Percentiles rank a stretch among this genome's conserved stretches.
Evolutionary conservation across 306 rosid species (phyloP).

Genomic region (Urtica urens): DNA sequence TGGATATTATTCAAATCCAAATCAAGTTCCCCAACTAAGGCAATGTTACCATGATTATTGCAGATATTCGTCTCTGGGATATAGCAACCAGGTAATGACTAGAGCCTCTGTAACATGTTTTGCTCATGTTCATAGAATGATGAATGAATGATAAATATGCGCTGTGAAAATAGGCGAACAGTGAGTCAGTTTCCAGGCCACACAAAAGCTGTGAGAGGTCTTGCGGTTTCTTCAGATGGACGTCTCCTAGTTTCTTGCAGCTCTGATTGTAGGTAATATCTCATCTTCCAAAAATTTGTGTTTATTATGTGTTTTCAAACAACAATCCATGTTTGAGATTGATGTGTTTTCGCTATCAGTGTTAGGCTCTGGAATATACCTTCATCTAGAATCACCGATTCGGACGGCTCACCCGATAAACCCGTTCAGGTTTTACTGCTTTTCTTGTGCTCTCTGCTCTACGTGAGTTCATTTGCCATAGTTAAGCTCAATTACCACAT

Average conservation of each 20-base stretch:
- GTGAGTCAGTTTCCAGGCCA: constrained; percentile 83
- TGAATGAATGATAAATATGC: not conserved
- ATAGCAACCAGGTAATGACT: constrained; percentile 61
- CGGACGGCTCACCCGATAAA: constrained; percentile 24
- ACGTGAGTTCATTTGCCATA: too few species aligned
- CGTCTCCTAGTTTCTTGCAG: constrained; percentile 78
- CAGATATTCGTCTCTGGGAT: constrained; percentile 97
- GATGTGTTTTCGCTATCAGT: constrained; percentile 22
- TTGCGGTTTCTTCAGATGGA: constrained; percentile 73
- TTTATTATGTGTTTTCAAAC: not conserved
- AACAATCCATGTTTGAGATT: not conserved
- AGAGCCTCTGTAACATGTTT: not conserved
- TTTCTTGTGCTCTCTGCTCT: not conserved
- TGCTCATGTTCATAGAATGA: not conserved
- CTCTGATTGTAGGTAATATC: constrained; percentile 72
- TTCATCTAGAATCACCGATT: constrained; percentile 30
- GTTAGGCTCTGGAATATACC: constrained; percentile 84
- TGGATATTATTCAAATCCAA: not conserved
- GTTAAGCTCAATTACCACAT: too few species aligned
- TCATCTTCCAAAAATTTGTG: constrained; percentile 1
- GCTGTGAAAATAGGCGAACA: constrained; percentile 39
- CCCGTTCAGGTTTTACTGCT: constrained; percentile 44
- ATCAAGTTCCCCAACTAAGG: not conserved
- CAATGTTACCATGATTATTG: constrained; percentile 4
- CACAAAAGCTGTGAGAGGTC: constrained; percentile 80